phyloP scores from a whole-genome alignment of 371 early-diverging fungal genomes.

The Haplosporangium sp. region DNA sequence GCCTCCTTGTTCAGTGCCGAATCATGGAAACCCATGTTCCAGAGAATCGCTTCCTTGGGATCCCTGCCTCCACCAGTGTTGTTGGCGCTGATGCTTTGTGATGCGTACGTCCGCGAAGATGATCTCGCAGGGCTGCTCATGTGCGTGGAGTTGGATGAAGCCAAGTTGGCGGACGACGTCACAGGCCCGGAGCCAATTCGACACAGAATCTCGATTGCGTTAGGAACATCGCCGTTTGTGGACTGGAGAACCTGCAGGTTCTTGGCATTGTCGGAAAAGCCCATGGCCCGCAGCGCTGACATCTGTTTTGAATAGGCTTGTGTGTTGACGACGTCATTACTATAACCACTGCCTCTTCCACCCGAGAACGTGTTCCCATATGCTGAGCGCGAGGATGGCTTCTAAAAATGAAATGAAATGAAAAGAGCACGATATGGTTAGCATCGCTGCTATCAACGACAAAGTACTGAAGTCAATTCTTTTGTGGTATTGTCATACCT shows the following conservation, averaged over 20 bases:
- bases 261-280: conserved; percentile 72
- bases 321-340: conserved; percentile 37
- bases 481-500: conserved; percentile 18
- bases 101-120: conserved; percentile 16
- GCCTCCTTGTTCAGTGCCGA: conserved; percentile 60
- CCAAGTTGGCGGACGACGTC: conserved; percentile 56
- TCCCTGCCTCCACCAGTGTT: conserved; percentile 14
- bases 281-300: conserved; percentile 76
- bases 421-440: background rate
- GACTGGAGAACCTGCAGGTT: conserved; percentile 71
- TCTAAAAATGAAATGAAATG: background rate
- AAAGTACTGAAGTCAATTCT: background rate
- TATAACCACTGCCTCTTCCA: conserved; percentile 17
- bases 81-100: conserved; percentile 17
- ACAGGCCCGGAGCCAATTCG: conserved; percentile 57
- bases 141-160: conserved; percentile 39
- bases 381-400: conserved; percentile 48
- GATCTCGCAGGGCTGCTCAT: conserved; percentile 11
- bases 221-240: conserved; percentile 79
- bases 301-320: conserved; percentile 58
- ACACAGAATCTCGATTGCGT: conserved; percentile 78
- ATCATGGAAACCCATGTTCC: conserved; percentile 65
- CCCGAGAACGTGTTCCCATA: conserved; percentile 37
- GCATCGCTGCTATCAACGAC: no score
- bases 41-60: conserved; percentile 54